phyloP scores from a whole-genome alignment of 768 basidiomycete species.

The Mycena kentingensis region DNA sequence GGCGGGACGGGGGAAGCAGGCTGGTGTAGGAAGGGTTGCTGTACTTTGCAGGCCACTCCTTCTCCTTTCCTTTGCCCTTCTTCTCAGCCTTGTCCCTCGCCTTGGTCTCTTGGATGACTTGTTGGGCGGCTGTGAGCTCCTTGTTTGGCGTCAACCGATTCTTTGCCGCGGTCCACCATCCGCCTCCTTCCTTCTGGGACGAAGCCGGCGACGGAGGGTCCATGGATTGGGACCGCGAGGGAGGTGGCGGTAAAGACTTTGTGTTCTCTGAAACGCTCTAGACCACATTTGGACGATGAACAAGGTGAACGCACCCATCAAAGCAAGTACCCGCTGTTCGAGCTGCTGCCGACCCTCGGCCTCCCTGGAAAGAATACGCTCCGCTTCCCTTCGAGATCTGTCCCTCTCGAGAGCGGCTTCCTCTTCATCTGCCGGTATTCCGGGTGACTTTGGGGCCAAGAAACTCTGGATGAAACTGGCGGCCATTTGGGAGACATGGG shows the following conservation, averaged over 20 bases:
- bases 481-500: constrained; percentile 73
- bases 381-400: constrained; percentile 72
- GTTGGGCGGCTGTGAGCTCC: constrained; percentile 84
- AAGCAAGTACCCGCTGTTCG: constrained; percentile 76
- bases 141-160: constrained; percentile 78
- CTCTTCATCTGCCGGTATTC: constrained; percentile 69
- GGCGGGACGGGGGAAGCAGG: constrained; percentile 47
- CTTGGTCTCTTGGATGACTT: constrained; percentile 76
- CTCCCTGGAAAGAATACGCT: constrained; percentile 71
- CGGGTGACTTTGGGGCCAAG: constrained; percentile 42
- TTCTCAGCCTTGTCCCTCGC: constrained; percentile 59
- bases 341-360: constrained; percentile 66
- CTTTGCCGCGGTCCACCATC: constrained; percentile 80
- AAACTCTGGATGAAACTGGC: constrained; percentile 76
- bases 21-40: constrained; percentile 61
- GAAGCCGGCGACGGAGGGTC: constrained; percentile 64
- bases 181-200: constrained; percentile 61
- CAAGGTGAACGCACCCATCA: too few species aligned
- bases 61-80: constrained; percentile 55
- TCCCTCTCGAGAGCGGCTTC: constrained; percentile 80
- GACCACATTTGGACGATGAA: too few species aligned
- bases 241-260: constrained; percentile 56
- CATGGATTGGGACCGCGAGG: constrained; percentile 58
- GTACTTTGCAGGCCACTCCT: constrained; percentile 63
- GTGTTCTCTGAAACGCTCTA: too few species aligned